A percentile compares a stretch with the other conserved stretches of the same genome.
Evolutionary conservation across 2,329 filamentous ascomycete genomes (phyloP).

Genomic region (Exophiala viscosa): DNA sequence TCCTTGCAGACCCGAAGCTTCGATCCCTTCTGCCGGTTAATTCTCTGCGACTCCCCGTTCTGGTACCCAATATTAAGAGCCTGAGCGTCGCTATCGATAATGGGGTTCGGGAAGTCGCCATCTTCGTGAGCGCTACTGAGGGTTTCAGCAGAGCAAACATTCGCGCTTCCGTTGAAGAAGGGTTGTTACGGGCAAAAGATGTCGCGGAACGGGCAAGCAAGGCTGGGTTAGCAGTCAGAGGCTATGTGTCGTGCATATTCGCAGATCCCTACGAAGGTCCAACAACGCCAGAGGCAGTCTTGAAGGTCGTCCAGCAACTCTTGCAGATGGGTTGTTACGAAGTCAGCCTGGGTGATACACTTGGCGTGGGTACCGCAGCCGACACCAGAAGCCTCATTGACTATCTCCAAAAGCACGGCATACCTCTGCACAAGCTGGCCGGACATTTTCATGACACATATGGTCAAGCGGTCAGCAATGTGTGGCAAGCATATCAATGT

Average conservation of each 20-base stretch:
- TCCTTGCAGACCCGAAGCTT: constrained; percentile 18
- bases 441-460: constrained; percentile 60
- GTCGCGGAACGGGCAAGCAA: constrained; percentile 33
- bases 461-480: constrained; percentile 79
- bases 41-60: constrained; percentile 35
- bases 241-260: constrained; percentile 40
- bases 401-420: constrained; percentile 43
- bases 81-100: constrained; percentile 55
- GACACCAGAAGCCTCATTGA: constrained; percentile 34
- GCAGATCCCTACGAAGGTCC: constrained; percentile 51
- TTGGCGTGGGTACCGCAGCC: constrained; percentile 71
- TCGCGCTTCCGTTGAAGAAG: constrained; percentile 40
- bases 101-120: constrained; percentile 38
- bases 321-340: constrained; percentile 87
- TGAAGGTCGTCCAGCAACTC: constrained; percentile 55
- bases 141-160: constrained; percentile 43
- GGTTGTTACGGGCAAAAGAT: constrained; percentile 33
- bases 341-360: constrained; percentile 85
- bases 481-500: constrained; percentile 70
- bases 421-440: constrained; percentile 67
- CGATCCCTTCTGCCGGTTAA: not conserved
- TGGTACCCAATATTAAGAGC: constrained; percentile 42
- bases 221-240: constrained; percentile 34
- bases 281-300: constrained; percentile 48
- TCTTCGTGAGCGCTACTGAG: constrained; percentile 43